These are phyloP conservation scores for Chlamydomonas sp. DNA, from an alignment of 139 green algal species.

Conservation along the genomic window DNA sequence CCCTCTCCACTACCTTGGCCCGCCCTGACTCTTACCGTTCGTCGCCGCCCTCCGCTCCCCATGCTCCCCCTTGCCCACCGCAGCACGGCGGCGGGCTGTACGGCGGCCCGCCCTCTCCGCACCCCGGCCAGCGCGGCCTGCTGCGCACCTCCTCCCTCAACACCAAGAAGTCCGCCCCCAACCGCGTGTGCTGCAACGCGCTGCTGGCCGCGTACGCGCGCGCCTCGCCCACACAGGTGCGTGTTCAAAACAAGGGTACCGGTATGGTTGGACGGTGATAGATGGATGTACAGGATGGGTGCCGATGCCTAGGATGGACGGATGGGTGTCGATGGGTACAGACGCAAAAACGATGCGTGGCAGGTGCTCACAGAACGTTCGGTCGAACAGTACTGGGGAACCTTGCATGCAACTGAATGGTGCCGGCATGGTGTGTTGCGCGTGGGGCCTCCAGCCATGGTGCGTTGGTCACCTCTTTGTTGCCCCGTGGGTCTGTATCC, in stretches of 20 bases:
- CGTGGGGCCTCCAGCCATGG: background rate
- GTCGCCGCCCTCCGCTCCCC: background rate
- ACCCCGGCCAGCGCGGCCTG: conserved; percentile 42
- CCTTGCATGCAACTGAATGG: too few species aligned
- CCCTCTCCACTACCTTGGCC: background rate
- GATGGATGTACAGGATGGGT: background rate
- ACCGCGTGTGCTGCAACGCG: conserved; percentile 90
- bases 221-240: conserved; percentile 72
- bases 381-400: too few species aligned
- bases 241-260: background rate
- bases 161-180: conserved; percentile 70
- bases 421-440: background rate
- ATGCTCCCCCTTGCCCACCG: background rate
- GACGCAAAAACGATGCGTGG: too few species aligned
- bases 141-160: conserved; percentile 63
- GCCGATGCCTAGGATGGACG: background rate
- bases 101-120: background rate
- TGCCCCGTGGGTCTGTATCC: background rate
- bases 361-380: too few species aligned
- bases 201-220: conserved; percentile 87
- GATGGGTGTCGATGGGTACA: too few species aligned
- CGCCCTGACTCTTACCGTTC: background rate
- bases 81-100: background rate
- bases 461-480: background rate
- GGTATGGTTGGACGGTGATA: background rate